Evolutionary conservation across 2,329 filamentous ascomycete genomes (phyloP).

Genomic region (Aspergillus pseudoterreus): DNA sequence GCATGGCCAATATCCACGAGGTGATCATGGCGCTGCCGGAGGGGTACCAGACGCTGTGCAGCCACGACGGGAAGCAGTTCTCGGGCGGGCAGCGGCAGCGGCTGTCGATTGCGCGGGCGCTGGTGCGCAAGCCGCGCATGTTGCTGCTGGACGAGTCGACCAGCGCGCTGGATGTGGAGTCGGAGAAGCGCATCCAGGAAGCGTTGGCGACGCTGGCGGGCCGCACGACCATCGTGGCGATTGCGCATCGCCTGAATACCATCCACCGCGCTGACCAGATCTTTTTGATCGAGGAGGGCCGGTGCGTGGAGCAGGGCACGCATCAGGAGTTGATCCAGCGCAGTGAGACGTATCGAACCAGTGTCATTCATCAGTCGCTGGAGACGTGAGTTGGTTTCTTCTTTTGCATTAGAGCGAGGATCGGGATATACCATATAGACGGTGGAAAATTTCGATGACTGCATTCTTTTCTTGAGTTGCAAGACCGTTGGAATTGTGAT

Average conservation of each 20-base stretch:
- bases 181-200: slow-evolving; percentile 47
- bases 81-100: slow-evolving; percentile 58
- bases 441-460: too few species aligned
- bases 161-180: slow-evolving; percentile 55
- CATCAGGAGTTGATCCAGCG: slow-evolving; percentile 48
- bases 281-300: slow-evolving; percentile 54
- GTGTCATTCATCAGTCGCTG: slow-evolving; percentile 49
- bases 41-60: slow-evolving; percentile 61
- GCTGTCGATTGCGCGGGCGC: slow-evolving; percentile 55
- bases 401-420: background rate
- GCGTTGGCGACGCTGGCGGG: slow-evolving; percentile 31
- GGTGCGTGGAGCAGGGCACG: slow-evolving; percentile 46
- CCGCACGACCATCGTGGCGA: slow-evolving; percentile 38
- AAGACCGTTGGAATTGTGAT: too few species aligned
- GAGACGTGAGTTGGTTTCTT: slow-evolving; percentile 19
- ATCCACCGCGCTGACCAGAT: slow-evolving; percentile 71
- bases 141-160: slow-evolving; percentile 60
- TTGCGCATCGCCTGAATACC: slow-evolving; percentile 41
- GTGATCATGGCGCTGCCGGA: slow-evolving; percentile 60
- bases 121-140: slow-evolving; percentile 52
- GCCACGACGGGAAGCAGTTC: slow-evolving; percentile 52
- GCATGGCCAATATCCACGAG: slow-evolving; percentile 67
- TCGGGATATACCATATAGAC: too few species aligned
- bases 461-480: too few species aligned
- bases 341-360: slow-evolving; percentile 49